phyloP scores from a whole-genome alignment of 2,329 filamentous ascomycete genomes.

The Talaromyces sp. region DNA sequence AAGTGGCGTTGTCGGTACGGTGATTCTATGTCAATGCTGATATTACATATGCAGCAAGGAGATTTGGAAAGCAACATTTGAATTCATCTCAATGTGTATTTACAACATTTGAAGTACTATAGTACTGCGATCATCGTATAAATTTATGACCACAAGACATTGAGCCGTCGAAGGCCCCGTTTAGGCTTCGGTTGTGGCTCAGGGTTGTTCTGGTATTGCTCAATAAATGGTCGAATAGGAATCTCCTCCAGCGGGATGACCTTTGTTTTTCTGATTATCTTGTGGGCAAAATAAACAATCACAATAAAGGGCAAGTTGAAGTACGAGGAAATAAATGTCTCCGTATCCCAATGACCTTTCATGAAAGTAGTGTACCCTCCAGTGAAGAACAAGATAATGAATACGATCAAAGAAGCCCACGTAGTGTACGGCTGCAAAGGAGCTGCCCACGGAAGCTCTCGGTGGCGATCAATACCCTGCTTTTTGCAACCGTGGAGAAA shows the following conservation, averaged over 20 bases:
- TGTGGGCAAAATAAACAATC: slow-evolving; percentile 50
- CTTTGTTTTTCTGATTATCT: slow-evolving; percentile 38
- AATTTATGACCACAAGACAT: slow-evolving; percentile 31
- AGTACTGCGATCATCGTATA: background rate
- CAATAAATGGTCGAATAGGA: slow-evolving; percentile 39
- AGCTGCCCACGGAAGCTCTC: slow-evolving; percentile 53
- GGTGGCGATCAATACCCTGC: slow-evolving; percentile 40
- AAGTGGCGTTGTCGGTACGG: no score
- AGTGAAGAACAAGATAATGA: slow-evolving; percentile 65
- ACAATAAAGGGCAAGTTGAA: slow-evolving; percentile 63
- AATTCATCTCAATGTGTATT: no score
- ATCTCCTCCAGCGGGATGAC: slow-evolving; percentile 37
- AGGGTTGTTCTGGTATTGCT: slow-evolving; percentile 30
- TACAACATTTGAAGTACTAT: background rate
- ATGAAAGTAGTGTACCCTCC: slow-evolving; percentile 63
- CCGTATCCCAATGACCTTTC: slow-evolving; percentile 47
- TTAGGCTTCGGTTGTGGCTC: slow-evolving; percentile 29
- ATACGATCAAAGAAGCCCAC: slow-evolving; percentile 58
- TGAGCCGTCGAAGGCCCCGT: slow-evolving; percentile 23
- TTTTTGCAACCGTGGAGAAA: slow-evolving; percentile 51
- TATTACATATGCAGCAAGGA: no score
- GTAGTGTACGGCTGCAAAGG: slow-evolving; percentile 62
- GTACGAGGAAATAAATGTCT: slow-evolving; percentile 63
- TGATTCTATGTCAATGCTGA: no score
- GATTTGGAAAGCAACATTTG: no score